Evolutionary conservation across 306 rosid species (phyloP), one percentile per base, ranked within the genome.

Genomic region (Gastrolobium bilobum): DNA sequence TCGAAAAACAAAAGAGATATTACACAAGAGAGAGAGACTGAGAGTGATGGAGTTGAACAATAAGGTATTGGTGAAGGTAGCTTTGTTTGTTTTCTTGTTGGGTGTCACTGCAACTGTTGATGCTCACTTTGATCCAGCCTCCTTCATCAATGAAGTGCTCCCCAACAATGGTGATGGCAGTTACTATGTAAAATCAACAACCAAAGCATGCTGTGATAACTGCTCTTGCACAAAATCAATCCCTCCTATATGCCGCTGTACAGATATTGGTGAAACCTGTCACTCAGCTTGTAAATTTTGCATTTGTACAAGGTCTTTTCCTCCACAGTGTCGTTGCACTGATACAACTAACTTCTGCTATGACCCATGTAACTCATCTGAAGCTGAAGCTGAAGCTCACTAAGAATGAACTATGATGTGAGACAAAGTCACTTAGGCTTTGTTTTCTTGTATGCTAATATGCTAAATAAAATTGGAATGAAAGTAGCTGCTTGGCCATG

Each of bases 221-320:
- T 77, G 86, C 3, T 0, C 0, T 0, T 82, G 85, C 82, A 50
- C 73, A 0, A 61, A 0, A 7, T 68, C 78, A 15, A 5, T 3
- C 1, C 75, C 75, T 5, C 79, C 64, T 0, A 38, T 29, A 15
- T 82, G 82, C 44, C 20, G 0, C 0, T 80, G 72, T 44, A 1
- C 0, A 0, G 79, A 80, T 64, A 5, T 53, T 42, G 65, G 30
- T 8, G 14, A 14, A 13, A 4, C 54, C 0, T 81, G 85, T 35
- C 84, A 75, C 85, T 38, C 66, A 10, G 76, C 40, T 50, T 81
- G 85, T 50, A 39, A 58, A 26, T 0, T 0, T 0, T 79, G 83
- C 33, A 0, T 8, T 7, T 78, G 82, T 15, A 20, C 20, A 2
- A 7, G 40, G 4, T 30, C 81, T n/a, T 1, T 11, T 2, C 75